phyloP scores from a whole-genome alignment of 2,329 filamentous ascomycete genomes.

The Monilinia fructicola region DNA sequence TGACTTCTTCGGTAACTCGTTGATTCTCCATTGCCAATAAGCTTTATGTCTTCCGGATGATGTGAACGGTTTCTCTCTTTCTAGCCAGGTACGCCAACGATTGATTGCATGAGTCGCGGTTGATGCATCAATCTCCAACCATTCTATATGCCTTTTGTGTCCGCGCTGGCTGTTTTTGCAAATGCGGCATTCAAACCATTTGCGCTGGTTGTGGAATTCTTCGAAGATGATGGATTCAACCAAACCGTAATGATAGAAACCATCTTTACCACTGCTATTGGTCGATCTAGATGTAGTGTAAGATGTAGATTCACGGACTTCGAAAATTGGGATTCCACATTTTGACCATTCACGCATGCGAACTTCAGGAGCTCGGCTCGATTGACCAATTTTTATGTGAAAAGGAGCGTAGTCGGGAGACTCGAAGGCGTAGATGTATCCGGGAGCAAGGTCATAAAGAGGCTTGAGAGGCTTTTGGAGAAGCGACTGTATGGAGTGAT shows the following conservation, averaged over 20 bases:
- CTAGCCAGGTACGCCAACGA: constrained; percentile 29
- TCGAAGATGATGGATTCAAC: constrained; percentile 25
- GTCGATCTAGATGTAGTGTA: background rate
- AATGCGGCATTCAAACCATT: constrained; percentile 20
- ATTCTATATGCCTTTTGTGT: constrained; percentile 26
- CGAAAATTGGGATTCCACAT: constrained; percentile 18
- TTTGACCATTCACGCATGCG: constrained; percentile 24
- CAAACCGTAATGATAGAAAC: constrained; percentile 23
- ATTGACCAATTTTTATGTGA: constrained; percentile 27
- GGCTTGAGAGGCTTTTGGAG: background rate
- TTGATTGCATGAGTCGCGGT: constrained; percentile 23
- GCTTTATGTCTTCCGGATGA: constrained; percentile 20
- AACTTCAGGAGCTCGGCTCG: constrained; percentile 14
- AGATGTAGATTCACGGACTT: background rate
- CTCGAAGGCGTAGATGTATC: constrained; percentile 7
- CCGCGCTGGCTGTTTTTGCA: background rate
- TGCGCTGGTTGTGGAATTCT: constrained; percentile 27
- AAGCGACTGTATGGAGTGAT: background rate
- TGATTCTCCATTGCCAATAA: constrained; percentile 30
- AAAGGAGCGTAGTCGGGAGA: constrained; percentile 12
- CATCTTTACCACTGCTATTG: constrained; percentile 10
- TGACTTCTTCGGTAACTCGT: constrained; percentile 20
- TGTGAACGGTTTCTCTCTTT: constrained; percentile 24
- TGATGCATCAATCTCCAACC: constrained; percentile 26
- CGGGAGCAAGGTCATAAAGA: background rate